Evolutionary conservation across 78 protist genomes (phyloP), one percentile per base, ranked within the genome.

Genomic region (Ministeria vibrans): DNA sequence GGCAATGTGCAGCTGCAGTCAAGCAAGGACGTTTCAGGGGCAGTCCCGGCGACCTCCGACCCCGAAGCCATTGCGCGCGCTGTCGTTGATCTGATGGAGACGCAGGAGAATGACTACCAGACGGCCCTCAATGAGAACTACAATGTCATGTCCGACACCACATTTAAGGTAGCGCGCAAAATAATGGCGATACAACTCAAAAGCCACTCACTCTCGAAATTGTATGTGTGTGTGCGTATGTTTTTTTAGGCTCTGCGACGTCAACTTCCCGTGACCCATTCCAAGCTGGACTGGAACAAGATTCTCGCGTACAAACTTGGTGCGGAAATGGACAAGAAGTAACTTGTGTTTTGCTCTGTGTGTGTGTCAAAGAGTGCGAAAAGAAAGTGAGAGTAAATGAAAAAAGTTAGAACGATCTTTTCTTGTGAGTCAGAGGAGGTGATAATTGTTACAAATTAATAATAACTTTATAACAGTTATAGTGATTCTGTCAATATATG

Each of bases 1-100:
- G 90, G 85, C 59, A 86, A 86, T 71, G 85, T 86, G 15, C 90
- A 86, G 77, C 82, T 86, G 7, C 71, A 25, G 42, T n/a, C 90
- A n/a, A 20, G 13, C 51, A 75, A 64, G 61, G 82, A 83, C 6
- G 2, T 70, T 71, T 30, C 11, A 42, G 86, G 44, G 30, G n/a
- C 75, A 4, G 25, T 78, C 30, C 13, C 74, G 20, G 30, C 30
- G 18, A 32, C 25, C 32, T 28, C 38, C 25, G 18, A 42, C 55
- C 30, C 43, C 30, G 20, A 36, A 23, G 6, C 42, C 41, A 15
- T 41, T 30, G 82, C 82, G 38, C 4, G 30, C 18, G 78, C 27
- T 34, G 20, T 64, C 28, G 77, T 51, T 4, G 41, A 63, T 55
- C 0, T 74, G 22, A 34, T 83, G 18, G 53, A 41, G 74, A 76